Conservation (phyloP, 75 land plant genomes). For the Chamaecyparis obtusa region DNA sequence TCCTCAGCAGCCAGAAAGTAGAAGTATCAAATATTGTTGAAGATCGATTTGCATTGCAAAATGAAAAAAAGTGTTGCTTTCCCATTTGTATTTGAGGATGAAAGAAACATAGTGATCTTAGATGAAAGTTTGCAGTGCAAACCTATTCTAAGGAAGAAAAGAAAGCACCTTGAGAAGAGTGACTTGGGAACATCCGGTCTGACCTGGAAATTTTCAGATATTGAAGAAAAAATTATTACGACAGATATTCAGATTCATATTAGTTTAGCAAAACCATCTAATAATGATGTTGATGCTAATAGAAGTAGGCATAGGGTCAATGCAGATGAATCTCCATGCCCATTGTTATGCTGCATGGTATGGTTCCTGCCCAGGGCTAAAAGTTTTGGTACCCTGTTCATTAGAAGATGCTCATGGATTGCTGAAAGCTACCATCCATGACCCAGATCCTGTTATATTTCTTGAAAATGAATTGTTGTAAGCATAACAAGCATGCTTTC, state of each 20-base stretch:
- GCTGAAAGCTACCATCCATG: too few relatives aligned
- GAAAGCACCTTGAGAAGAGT: slow-evolving; percentile 43
- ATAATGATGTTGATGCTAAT: slow-evolving; percentile 10
- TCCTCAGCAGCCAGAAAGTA: not conserved
- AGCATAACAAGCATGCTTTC: too few relatives aligned
- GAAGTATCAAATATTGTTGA: not conserved
- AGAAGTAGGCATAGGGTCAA: slow-evolving; percentile 26
- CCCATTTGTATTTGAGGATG: not conserved
- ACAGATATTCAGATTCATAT: not conserved
- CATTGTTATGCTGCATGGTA: too few relatives aligned
- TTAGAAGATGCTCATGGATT: too few relatives aligned
- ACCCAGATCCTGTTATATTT: too few relatives aligned
- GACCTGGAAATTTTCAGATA: not conserved
- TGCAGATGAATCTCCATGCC: slow-evolving; percentile 79
- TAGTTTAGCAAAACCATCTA: slow-evolving; percentile 10
- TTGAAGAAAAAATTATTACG: not conserved
- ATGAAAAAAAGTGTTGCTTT: not conserved
- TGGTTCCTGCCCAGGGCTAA: too few relatives aligned
- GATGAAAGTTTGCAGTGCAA: slow-evolving; percentile 6
- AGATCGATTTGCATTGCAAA: not conserved
- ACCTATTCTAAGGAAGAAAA: slow-evolving; percentile 40
- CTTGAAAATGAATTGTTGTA: too few relatives aligned
- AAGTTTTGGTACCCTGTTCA: too few relatives aligned
- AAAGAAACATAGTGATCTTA: not conserved
- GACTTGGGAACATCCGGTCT: not conserved